Evolutionary conservation across 371 early-diverging fungal genomes (phyloP), one percentile per base, ranked within the genome.

Genomic region (Mortierella sp.): DNA sequence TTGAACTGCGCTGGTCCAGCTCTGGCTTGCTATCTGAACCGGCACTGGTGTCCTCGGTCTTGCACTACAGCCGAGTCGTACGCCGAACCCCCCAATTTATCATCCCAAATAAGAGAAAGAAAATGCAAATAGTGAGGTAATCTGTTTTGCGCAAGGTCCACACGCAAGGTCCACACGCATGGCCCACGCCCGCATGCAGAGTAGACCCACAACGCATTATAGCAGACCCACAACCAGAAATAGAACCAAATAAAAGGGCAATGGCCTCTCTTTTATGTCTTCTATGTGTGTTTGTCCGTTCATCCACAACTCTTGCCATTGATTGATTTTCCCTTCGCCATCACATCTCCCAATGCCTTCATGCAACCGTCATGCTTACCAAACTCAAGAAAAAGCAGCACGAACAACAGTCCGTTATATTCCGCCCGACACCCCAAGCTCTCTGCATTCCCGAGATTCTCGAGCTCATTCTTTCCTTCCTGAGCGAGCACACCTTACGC

Each of bases 11-110:
- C 65, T 53, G 58, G 64, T 43, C 53, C 17, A 52, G 69, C 76
- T 64, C 69, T 68, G 64, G 76, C 76, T 75, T 69, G 76, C 76
- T 54, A 64, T 26, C 69, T 69, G 39, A 47, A 34, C 52, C 32
- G 47, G 55, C 60, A 53, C 60, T 59, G 67, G 67, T 66, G 67
- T 66, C 67, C 59, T 57, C 52, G 67, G 59, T 66, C 27, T 66
- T 46, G 67, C 67, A 66, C 67, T 66, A 66, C 41, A 32, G 59
- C 60, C 67, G 56, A 60, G 67, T 59, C 42, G 54, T 49, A 66
- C 67, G 67, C 67, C 67, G 67, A 66, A 39, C 67, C 34, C 32
- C 52, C 41, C 21, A 31, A 41, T 30, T 46, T 43, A 28, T 44
- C 26, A 7, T 44, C 31, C n/a, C 7, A 4, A 48, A 32, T 26